These are phyloP conservation scores for Rubia tinctorum DNA, from an alignment of 305 asterid species.

Conservation along the genomic window DNA sequence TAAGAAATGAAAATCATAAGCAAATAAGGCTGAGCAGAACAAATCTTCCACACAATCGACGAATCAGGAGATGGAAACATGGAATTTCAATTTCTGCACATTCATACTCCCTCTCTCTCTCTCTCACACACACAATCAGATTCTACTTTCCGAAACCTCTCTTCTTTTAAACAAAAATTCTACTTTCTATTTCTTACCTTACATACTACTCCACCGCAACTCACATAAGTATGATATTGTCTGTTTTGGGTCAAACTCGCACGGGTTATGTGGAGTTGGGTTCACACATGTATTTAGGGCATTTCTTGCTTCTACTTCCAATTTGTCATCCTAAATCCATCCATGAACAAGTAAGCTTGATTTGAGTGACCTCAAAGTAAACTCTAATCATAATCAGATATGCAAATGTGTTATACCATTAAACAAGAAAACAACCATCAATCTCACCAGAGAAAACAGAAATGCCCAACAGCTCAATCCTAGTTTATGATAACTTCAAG, in stretches of 20 bases:
- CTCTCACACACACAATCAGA: neutral
- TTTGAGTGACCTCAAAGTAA: neutral
- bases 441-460: too few species aligned
- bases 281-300: neutral
- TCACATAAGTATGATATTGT: too few species aligned
- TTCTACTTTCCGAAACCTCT: neutral
- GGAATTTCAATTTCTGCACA: too few species aligned
- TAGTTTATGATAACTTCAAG: too few species aligned
- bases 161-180: too few species aligned
- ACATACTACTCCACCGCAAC: too few species aligned
- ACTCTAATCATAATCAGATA: neutral
- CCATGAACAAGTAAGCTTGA: neutral
- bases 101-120: neutral
- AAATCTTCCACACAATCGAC: neutral
- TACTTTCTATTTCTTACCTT: neutral
- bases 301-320: neutral
- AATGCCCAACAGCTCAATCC: too few species aligned
- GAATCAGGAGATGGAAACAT: too few species aligned
- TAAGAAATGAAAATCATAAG: neutral
- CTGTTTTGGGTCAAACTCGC: too few species aligned
- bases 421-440: neutral
- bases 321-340: neutral
- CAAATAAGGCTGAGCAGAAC: neutral
- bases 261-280: too few species aligned
- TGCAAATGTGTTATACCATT: neutral